A percentile compares a stretch with the other conserved stretches of the same genome.
phyloP scores from a whole-genome alignment of 2,329 filamentous ascomycete genomes.

The Colletotrichum higginsianum region DNA sequence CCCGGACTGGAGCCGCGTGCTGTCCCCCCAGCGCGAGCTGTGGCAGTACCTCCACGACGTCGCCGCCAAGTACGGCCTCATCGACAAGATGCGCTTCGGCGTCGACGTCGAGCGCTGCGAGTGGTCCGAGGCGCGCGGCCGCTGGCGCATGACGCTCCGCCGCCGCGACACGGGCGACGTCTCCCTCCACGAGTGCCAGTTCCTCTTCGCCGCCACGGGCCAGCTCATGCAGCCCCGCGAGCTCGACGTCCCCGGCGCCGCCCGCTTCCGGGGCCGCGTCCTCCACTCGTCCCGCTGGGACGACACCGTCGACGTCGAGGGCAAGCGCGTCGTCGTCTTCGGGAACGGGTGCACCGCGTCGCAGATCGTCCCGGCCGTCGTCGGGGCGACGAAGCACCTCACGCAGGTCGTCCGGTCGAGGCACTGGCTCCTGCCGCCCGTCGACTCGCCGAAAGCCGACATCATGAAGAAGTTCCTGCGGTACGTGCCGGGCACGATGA shows the following conservation, averaged over 20 bases:
- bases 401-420: slow-evolving; percentile 60
- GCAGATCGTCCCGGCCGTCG: slow-evolving; percentile 65
- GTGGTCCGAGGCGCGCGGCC: slow-evolving; percentile 53
- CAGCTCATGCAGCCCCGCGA: slow-evolving; percentile 52
- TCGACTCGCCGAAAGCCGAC: slow-evolving; percentile 45
- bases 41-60: slow-evolving; percentile 68
- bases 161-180: slow-evolving; percentile 45
- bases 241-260: slow-evolving; percentile 62
- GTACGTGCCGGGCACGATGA: slow-evolving; percentile 61
- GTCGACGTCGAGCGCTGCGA: slow-evolving; percentile 55
- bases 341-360: slow-evolving; percentile 70
- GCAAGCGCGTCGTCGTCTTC: slow-evolving; percentile 66
- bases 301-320: slow-evolving; percentile 61
- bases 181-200: slow-evolving; percentile 56
- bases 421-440: slow-evolving; percentile 58
- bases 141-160: slow-evolving; percentile 54
- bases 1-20: slow-evolving; percentile 71
- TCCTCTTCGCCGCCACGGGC: slow-evolving; percentile 56
- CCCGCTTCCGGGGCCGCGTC: slow-evolving; percentile 66
- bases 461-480: slow-evolving; percentile 54
- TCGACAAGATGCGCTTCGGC: slow-evolving; percentile 56
- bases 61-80: slow-evolving; percentile 61
- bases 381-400: slow-evolving; percentile 47
- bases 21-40: slow-evolving; percentile 71
- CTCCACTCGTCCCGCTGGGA: slow-evolving; percentile 72